Conservation (phyloP, 1,284 basidiomycete species). For the Uromyces viciae-fabae region DNA sequence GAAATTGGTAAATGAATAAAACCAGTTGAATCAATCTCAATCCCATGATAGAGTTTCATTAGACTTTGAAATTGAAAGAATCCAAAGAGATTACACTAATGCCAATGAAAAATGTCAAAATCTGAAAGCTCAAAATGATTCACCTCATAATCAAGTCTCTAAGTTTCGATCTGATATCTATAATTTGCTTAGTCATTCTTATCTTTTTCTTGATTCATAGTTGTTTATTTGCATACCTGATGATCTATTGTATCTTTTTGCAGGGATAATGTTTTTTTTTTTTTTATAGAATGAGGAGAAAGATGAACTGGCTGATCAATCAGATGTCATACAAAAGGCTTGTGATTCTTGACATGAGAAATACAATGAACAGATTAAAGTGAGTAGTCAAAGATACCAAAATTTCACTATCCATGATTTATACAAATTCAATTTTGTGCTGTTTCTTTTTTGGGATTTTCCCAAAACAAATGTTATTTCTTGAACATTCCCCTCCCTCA, state of each 20-base stretch:
- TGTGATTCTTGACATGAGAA: conserved; percentile 51
- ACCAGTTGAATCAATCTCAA: conserved; percentile 72
- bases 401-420: background rate
- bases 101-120: conserved; percentile 56
- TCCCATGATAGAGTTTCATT: conserved; percentile 78
- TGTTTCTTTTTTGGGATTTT: conserved; percentile 47
- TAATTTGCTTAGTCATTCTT: conserved; percentile 60
- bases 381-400: conserved; percentile 30
- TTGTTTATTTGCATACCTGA: conserved; percentile 3
- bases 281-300: conserved; percentile 48
- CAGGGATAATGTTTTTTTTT: background rate
- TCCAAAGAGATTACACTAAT: conserved; percentile 76
- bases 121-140: conserved; percentile 1
- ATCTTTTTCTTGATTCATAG: background rate
- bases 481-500: background rate
- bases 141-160: conserved; percentile 5
- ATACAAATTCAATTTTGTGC: conserved; percentile 52
- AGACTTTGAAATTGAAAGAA: conserved; percentile 81
- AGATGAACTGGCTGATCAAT: conserved; percentile 49
- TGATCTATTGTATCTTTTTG: background rate
- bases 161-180: conserved; percentile 70
- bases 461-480: conserved; percentile 7
- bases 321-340: conserved; percentile 51
- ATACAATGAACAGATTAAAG: conserved; percentile 51
- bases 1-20: conserved; percentile 62